Evolutionary conservation across 495 filamentous ascomycete genomes (phyloP), one percentile per base, ranked within the genome.

Genomic region (Podospora didyma): DNA sequence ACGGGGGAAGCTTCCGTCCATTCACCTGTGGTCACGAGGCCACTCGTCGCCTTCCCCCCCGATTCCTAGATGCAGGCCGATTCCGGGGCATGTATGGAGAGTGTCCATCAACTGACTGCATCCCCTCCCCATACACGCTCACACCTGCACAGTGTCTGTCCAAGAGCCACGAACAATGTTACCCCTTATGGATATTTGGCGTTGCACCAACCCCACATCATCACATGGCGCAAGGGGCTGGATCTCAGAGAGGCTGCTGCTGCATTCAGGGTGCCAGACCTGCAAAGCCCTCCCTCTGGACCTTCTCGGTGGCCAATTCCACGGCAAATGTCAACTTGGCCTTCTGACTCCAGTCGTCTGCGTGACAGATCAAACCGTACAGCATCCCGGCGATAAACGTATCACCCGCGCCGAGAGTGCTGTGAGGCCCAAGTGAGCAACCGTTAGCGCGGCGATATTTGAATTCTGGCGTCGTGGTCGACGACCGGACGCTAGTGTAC

Each of bases 351-450:
- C 82, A 86, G 58, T 78, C 74, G 20, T 75, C 60, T 22, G 59
- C 56, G 62, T 77, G 79, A 59, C 73, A 80, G 46, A 78, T 69
- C 59, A 87, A 62, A 19, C 76, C 79, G 65, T 84, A 89, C 42
- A 89, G 67, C 67, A 89, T 82, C 22, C 86, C 87, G 7, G 86
- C 87, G 57, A 88, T 83, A 60, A 90, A 89, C 1, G 87, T 89
- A 64, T 90, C 87, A 61, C 87, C 87, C 54, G 87, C 87, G 45
- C 86, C 86, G 48, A 89, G 79, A 10, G 86, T 79, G 62, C 86
- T 89, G 51, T 39, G 47, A 42, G 41, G 53, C 20, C 35, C 17
- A 10, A 48, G 20, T 31, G 41, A 53, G 31, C 17, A 10, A 50
- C 41, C 7, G 58, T 67, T 67, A 68, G 65, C 60, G 57, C 44